A percentile compares a stretch with the other conserved stretches of the same genome.
Evolutionary conservation across 2,329 filamentous ascomycete species (phyloP).

Genomic region (Aspergillus floridensis): DNA sequence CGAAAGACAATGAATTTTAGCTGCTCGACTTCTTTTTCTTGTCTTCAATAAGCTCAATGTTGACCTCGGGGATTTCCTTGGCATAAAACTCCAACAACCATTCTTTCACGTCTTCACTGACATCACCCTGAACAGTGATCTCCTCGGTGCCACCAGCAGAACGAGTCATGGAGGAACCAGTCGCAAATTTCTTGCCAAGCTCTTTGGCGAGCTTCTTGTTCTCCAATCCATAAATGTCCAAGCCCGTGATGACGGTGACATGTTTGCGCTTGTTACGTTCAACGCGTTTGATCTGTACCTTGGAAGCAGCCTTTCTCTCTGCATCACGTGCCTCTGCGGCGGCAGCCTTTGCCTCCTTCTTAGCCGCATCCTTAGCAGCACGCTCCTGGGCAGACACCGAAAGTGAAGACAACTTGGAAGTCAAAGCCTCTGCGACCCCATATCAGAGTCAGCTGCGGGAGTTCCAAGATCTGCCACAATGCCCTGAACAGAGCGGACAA

Average conservation of each 20-base stretch:
- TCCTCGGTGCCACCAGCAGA: constrained; percentile 82
- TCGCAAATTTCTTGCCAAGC: constrained; percentile 97
- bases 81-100: constrained; percentile 82
- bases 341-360: constrained; percentile 93
- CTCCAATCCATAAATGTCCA: constrained; percentile 87
- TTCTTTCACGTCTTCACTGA: constrained; percentile 91
- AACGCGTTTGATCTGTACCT: constrained; percentile 90
- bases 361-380: constrained; percentile 91
- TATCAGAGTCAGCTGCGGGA: not conserved
- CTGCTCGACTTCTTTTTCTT: constrained; percentile 78
- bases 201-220: constrained; percentile 96
- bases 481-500: not conserved
- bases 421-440: constrained; percentile 64
- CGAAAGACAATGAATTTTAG: constrained; percentile 5
- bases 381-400: constrained; percentile 90
- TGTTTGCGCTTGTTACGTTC: constrained; percentile 98
- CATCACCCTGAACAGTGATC: constrained; percentile 95
- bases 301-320: constrained; percentile 76
- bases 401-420: constrained; percentile 79
- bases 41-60: constrained; percentile 91
- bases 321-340: constrained; percentile 79
- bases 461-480: not conserved
- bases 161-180: constrained; percentile 89
- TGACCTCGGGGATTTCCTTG: constrained; percentile 85
- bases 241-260: constrained; percentile 85